These are phyloP conservation scores for Podaxis sp. DNA, from an alignment of 768 basidiomycete species.

Conservation along the genomic window DNA sequence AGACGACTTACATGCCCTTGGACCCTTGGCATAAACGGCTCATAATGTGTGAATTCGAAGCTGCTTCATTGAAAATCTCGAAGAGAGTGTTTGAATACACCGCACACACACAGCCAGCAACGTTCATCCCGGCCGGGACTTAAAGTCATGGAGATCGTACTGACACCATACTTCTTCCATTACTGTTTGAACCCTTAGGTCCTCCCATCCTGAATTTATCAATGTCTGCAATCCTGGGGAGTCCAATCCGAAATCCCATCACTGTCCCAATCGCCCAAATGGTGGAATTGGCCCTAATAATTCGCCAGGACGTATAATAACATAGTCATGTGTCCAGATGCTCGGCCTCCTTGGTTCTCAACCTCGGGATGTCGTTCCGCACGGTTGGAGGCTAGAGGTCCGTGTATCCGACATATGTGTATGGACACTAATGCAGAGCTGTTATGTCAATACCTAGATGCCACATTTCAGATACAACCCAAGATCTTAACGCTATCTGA, in stretches of 20 bases:
- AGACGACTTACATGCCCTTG: not conserved
- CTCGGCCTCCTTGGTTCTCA: not conserved
- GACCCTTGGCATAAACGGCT: not conserved
- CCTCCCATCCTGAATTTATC: not conserved
- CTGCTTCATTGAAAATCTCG: not conserved
- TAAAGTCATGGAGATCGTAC: constrained; percentile 1
- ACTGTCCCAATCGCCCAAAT: not conserved
- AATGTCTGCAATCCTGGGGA: not conserved
- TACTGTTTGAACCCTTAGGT: not conserved
- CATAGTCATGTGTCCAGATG: not conserved
- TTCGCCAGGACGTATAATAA: not conserved
- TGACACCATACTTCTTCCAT: not conserved
- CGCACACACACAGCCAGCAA: not conserved
- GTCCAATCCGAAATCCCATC: not conserved
- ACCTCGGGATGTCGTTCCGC: not conserved
- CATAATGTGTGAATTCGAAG: not conserved
- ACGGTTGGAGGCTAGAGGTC: not conserved
- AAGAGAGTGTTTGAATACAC: not conserved
- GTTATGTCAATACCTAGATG: no score
- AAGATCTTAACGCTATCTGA: no score
- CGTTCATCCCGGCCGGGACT: constrained; percentile 9
- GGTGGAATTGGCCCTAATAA: not conserved
- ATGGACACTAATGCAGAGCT: no score
- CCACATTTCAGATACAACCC: no score
- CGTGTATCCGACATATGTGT: no score